Conservation (phyloP, 2,329 filamentous ascomycete genomes). For the Arachnopeziza araneosa region DNA sequence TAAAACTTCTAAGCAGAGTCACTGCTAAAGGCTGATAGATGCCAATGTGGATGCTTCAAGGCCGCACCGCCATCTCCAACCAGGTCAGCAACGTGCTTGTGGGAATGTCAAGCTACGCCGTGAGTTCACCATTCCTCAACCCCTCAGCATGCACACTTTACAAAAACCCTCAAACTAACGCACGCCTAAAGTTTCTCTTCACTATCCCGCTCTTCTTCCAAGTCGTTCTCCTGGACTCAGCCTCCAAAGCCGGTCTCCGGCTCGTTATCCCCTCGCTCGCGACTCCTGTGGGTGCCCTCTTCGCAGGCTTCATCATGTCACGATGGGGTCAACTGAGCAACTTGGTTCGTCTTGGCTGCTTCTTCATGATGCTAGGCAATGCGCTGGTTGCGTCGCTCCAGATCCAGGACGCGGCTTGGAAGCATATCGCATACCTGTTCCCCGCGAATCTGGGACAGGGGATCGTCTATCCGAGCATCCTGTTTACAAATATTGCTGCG, state of each 20-base stretch:
- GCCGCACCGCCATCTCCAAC: slow-evolving; percentile 47
- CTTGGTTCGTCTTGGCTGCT: slow-evolving; percentile 45
- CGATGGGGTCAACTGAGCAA: slow-evolving; percentile 46
- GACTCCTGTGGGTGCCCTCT: slow-evolving; percentile 50
- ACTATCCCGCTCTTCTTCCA: slow-evolving; percentile 68
- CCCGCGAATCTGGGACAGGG: slow-evolving; percentile 55
- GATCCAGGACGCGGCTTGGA: slow-evolving; percentile 45
- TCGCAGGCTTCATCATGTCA: slow-evolving; percentile 54
- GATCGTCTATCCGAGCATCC: slow-evolving; percentile 50
- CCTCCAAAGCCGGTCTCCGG: slow-evolving; percentile 58
- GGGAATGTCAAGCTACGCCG: slow-evolving; percentile 56
- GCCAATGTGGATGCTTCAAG: slow-evolving; percentile 51
- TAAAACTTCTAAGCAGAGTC: not conserved
- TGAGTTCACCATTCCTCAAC: slow-evolving; percentile 32
- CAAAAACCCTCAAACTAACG: not conserved
- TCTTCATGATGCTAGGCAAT: slow-evolving; percentile 50
- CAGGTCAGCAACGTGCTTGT: slow-evolving; percentile 55
- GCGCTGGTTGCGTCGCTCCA: slow-evolving; percentile 44
- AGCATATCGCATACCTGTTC: slow-evolving; percentile 52
- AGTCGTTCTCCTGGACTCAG: slow-evolving; percentile 57
- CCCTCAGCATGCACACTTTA: not conserved
- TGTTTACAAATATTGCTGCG: slow-evolving; percentile 57
- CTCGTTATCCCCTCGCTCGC: slow-evolving; percentile 59
- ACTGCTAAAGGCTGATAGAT: slow-evolving; percentile 27
- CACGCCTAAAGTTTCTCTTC: slow-evolving; percentile 50